phyloP scores from a whole-genome alignment of 2,329 filamentous ascomycete genomes.

The Fusarium sororula region DNA sequence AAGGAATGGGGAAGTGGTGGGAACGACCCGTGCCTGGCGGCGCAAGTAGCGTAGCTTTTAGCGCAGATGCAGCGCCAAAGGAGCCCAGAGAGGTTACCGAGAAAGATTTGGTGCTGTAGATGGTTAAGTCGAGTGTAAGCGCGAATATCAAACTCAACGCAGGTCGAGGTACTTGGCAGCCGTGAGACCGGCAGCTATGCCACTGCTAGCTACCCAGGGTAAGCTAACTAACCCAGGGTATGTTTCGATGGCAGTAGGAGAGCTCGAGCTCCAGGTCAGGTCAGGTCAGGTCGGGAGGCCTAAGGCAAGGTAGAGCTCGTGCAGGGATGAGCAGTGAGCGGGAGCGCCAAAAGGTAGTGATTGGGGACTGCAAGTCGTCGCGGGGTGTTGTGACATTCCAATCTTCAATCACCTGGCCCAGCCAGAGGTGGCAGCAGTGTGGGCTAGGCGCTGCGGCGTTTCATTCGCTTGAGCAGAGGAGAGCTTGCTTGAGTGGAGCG shows the following conservation, averaged over 20 bases:
- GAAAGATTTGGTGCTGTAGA: slow-evolving; percentile 12
- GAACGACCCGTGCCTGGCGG: slow-evolving; percentile 45
- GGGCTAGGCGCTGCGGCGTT: slow-evolving; percentile 47
- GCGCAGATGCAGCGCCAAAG: slow-evolving; percentile 41
- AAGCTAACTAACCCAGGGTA: not conserved
- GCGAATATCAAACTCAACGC: slow-evolving; percentile 8
- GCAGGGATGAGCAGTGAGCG: slow-evolving; percentile 35
- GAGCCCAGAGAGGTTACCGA: slow-evolving; percentile 27
- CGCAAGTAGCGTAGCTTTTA: slow-evolving; percentile 43
- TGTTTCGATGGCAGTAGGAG: not conserved
- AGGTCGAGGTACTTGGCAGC: slow-evolving; percentile 1
- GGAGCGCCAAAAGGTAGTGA: slow-evolving; percentile 39
- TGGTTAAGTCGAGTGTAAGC: slow-evolving; percentile 16
- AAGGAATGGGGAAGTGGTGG: slow-evolving; percentile 40
- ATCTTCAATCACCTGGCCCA: slow-evolving; percentile 44
- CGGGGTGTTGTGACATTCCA: slow-evolving; percentile 44
- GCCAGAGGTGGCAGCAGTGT: slow-evolving; percentile 40
- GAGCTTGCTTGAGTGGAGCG: slow-evolving; percentile 41
- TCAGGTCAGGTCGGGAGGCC: slow-evolving; percentile 6
- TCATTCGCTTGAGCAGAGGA: slow-evolving; percentile 45
- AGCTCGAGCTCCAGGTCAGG: slow-evolving; percentile 10
- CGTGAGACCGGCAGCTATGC: not conserved
- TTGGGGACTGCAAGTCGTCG: slow-evolving; percentile 35
- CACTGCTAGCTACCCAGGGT: slow-evolving; percentile 6
- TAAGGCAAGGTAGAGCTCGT: slow-evolving; percentile 17